Conservation (phyloP, 2,329 filamentous ascomycete species). For the Paraphoma sp. region DNA sequence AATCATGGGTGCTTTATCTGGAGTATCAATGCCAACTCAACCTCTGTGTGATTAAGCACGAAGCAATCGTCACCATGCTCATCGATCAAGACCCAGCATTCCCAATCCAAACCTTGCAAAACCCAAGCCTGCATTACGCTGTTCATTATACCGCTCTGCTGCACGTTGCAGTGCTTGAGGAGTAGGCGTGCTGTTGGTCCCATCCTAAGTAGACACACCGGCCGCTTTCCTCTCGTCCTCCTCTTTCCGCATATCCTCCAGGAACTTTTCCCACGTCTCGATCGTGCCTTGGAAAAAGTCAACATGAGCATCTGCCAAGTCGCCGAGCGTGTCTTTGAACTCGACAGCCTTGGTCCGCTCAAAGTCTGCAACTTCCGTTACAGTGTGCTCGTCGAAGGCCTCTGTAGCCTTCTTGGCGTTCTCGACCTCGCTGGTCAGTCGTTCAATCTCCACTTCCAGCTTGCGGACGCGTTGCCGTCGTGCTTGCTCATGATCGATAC, state of each 20-base stretch:
- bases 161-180: background rate
- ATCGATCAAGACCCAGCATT: background rate
- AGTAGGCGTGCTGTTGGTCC: background rate
- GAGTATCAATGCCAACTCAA: background rate
- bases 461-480: slow-evolving; percentile 87
- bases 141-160: background rate
- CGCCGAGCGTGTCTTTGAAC: slow-evolving; percentile 85
- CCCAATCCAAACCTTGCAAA: background rate
- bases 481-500: slow-evolving; percentile 93
- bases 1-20: background rate
- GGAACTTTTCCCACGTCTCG: slow-evolving; percentile 86
- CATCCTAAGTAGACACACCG: slow-evolving; percentile 25
- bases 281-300: slow-evolving; percentile 83
- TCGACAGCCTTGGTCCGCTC: slow-evolving; percentile 95
- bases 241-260: slow-evolving; percentile 84
- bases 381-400: slow-evolving; percentile 94
- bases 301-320: slow-evolving; percentile 83
- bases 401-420: slow-evolving; percentile 84
- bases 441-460: slow-evolving; percentile 89
- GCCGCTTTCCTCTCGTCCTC: slow-evolving; percentile 47
- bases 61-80: background rate
- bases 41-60: background rate
- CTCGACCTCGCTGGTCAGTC: slow-evolving; percentile 86
- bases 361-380: slow-evolving; percentile 91
- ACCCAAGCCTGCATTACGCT: background rate